Base-by-base conservation (phyloP, 2,329 filamentous ascomycete species). In the Xylariomycetidae sp. region DNA sequence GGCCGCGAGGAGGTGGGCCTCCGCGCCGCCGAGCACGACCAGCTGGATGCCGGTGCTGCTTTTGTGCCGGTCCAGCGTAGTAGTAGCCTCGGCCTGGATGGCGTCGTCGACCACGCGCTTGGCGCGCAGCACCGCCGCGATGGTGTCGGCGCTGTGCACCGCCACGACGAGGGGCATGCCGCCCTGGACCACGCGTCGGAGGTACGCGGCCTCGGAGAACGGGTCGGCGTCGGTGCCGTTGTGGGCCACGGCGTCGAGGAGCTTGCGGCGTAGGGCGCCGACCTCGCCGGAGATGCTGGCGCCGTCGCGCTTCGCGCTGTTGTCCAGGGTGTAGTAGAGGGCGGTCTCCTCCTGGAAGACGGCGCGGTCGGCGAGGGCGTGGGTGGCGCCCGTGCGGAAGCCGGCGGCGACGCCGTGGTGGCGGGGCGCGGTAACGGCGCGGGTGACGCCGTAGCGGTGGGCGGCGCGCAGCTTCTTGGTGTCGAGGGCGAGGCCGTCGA, bases 71-170 rank as follows among this genome's bases (percentile, higher is more conserved):
- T 19, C 30, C 19, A 6, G 43, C 23, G 14, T 20, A 16, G 23
- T 19, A 23, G 47, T 32, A n/a, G n/a, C n/a, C 2, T 44, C 46
- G 0, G 52, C 37, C 2, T 46, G 26, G 10, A 61, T 54, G 1
- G 56, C 59, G 1, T 51, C 43, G 31, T 82, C 76, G 7, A 82
- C 61, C 3, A 68, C 63, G 4, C 55, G 47, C 56, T 83, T 83
- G 41, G 82, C 58, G 16, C 63, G 61, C n/a, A 84, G 61, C 2
- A 76, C 53, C 0, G 74, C 58, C 3, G 75, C 71, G 39, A 82
- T 82, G 14, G 67, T 65, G 46, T 83, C 79, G 6, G 78, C 79
- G 39, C 71, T 78, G 48, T 82, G 72, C 9, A 71, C 71, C 0
- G 68, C 75, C 9, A 83, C 49, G 4, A 70, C 74, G 1, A 84